Percentiles rank a stretch among this genome's conserved stretches.
These are phyloP conservation scores for Diversispora epigaea DNA, from an alignment of 192 early-diverging fungal species.

Conservation along the genomic window DNA sequence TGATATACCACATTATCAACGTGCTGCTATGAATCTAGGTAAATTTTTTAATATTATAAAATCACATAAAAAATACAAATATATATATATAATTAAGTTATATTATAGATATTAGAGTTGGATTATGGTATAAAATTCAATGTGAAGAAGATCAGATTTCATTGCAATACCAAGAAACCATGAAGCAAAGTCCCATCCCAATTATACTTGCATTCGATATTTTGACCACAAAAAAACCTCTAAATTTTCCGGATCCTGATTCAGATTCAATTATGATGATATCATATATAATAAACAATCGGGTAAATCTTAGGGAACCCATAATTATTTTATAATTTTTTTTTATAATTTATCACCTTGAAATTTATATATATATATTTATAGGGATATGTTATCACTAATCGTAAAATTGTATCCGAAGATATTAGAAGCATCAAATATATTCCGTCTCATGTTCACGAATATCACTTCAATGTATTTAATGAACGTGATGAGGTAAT, in stretches of 20 bases:
- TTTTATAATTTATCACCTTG: no score
- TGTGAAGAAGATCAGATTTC: conserved; percentile 55
- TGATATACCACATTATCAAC: conserved; percentile 94
- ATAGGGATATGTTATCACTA: conserved; percentile 94
- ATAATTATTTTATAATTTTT: no score
- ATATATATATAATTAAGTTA: no score
- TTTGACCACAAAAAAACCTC: conserved; percentile 94
- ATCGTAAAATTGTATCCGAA: conserved; percentile 90
- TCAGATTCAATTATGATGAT: conserved; percentile 99
- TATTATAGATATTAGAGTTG: conserved; percentile 81
- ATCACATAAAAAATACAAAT: no score
- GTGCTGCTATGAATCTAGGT: conserved; percentile 92
- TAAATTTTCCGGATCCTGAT: conserved; percentile 93
- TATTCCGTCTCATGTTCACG: conserved; percentile 92
- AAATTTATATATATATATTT: neutral
- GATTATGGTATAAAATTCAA: conserved; percentile 86
- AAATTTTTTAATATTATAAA: conserved; percentile 24
- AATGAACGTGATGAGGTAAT: conserved; percentile 88
- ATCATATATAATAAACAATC: conserved; percentile 99
- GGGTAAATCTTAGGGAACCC: conserved; percentile 49
- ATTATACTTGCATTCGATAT: conserved; percentile 97
- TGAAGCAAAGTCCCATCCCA: conserved; percentile 91
- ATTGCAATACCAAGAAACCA: conserved; percentile 67
- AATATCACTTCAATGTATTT: conserved; percentile 93
- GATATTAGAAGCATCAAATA: conserved; percentile 99